phyloP scores from a whole-genome alignment of 2,329 filamentous ascomycete species.

The Clarireedia paspali region DNA sequence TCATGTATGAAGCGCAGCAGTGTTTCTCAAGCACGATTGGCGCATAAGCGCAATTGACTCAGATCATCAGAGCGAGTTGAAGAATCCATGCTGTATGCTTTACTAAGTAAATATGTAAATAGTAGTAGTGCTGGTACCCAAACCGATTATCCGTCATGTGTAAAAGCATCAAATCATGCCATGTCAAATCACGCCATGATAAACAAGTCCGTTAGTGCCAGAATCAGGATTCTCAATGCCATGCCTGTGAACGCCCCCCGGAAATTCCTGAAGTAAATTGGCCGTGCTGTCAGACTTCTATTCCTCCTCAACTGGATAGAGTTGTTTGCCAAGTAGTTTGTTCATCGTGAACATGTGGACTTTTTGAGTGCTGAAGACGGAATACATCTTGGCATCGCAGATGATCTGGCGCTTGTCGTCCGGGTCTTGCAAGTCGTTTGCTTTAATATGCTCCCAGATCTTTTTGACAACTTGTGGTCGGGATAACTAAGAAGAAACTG shows the following conservation, averaged over 20 bases:
- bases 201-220: not conserved
- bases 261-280: not conserved
- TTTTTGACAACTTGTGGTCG: conserved; percentile 94
- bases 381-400: conserved; percentile 86
- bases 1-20: not conserved
- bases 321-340: conserved; percentile 82
- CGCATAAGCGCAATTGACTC: not conserved
- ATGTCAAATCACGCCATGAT: not conserved
- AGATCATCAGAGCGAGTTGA: not conserved
- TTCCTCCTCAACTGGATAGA: conserved; percentile 73
- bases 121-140: not conserved
- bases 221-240: not conserved
- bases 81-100: not conserved
- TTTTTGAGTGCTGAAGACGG: conserved; percentile 82
- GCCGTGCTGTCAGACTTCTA: not conserved
- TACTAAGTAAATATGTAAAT: no score
- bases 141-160: not conserved
- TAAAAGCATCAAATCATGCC: not conserved
- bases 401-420: conserved; percentile 84
- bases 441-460: conserved; percentile 93
- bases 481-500: conserved; percentile 55
- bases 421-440: conserved; percentile 80
- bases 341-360: conserved; percentile 99
- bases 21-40: not conserved
- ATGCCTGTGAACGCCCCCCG: conserved; percentile 5